A percentile compares a stretch with the other conserved stretches of the same genome.
phyloP scores from a whole-genome alignment of 2,329 filamentous ascomycete genomes.

The Calonectria crousiana region DNA sequence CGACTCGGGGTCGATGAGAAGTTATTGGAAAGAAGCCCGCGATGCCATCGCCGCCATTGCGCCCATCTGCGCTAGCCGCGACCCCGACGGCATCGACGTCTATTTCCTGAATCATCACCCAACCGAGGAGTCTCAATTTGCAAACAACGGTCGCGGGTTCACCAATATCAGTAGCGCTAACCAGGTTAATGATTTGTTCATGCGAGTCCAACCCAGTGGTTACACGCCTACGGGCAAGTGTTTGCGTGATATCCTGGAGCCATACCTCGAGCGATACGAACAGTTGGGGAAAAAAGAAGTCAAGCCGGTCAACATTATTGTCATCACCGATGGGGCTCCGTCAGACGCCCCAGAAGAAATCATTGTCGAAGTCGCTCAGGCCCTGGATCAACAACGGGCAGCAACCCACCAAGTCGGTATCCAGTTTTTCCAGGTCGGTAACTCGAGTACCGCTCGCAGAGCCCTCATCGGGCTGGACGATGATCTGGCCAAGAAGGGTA shows the following conservation, averaged over 20 bases:
- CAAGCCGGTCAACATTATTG: constrained; percentile 90
- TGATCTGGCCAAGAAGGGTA: constrained; percentile 63
- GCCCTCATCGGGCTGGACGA: constrained; percentile 83
- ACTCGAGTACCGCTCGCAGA: constrained; percentile 72
- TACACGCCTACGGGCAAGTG: constrained; percentile 81
- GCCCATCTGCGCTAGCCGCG: constrained; percentile 83
- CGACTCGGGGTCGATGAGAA: constrained; percentile 87
- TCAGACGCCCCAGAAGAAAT: constrained; percentile 81
- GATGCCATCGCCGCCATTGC: constrained; percentile 79
- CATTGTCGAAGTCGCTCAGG: constrained; percentile 75
- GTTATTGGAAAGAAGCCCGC: constrained; percentile 81
- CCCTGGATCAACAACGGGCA: constrained; percentile 77
- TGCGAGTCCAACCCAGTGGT: constrained; percentile 71
- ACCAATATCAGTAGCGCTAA: constrained; percentile 70
- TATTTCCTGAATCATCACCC: constrained; percentile 85
- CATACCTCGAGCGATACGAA: constrained; percentile 69
- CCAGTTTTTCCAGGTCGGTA: constrained; percentile 96
- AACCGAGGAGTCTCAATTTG: constrained; percentile 49
- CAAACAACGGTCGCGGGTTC: constrained; percentile 67
- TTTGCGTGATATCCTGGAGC: constrained; percentile 77
- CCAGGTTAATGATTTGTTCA: constrained; percentile 78
- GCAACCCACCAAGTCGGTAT: constrained; percentile 87
- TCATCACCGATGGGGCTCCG: constrained; percentile 90
- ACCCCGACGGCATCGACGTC: constrained; percentile 88
- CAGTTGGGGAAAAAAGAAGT: constrained; percentile 58